A percentile compares a stretch with the other conserved stretches of the same genome.
These are phyloP conservation scores for Durusdinium trenchii DNA, from an alignment of 73 alveolate species.

Conservation along the genomic window DNA sequence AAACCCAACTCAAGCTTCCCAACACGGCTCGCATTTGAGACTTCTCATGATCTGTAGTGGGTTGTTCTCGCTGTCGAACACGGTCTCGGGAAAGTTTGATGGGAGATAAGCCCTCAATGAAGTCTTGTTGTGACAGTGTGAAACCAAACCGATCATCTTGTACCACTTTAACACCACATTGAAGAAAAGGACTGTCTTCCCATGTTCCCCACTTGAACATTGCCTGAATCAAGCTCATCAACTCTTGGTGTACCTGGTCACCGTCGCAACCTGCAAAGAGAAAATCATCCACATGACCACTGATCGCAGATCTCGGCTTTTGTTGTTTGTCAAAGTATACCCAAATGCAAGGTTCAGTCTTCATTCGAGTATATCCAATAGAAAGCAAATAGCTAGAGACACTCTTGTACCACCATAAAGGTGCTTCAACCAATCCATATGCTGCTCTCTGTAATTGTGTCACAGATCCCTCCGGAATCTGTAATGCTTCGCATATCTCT, in stretches of 20 bases:
- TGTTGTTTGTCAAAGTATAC: background rate
- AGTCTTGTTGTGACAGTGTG: background rate
- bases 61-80: background rate
- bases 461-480: background rate
- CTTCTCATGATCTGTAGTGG: background rate
- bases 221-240: background rate
- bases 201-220: conserved; percentile 15
- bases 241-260: background rate
- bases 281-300: conserved; percentile 22
- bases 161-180: conserved; percentile 3
- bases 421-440: background rate
- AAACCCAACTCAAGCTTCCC: background rate
- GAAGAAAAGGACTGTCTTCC: background rate
- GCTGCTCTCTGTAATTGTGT: background rate
- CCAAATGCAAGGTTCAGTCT: background rate
- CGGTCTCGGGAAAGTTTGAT: background rate
- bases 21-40: background rate
- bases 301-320: background rate
- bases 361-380: background rate
- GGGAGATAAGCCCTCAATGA: background rate
- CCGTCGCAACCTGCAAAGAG: background rate
- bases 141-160: background rate
- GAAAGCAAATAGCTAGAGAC: background rate
- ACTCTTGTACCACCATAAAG: background rate
- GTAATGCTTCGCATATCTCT: background rate